Conservation (phyloP, 2,329 filamentous ascomycete genomes). For the Bimuria novae-zelandiae region DNA sequence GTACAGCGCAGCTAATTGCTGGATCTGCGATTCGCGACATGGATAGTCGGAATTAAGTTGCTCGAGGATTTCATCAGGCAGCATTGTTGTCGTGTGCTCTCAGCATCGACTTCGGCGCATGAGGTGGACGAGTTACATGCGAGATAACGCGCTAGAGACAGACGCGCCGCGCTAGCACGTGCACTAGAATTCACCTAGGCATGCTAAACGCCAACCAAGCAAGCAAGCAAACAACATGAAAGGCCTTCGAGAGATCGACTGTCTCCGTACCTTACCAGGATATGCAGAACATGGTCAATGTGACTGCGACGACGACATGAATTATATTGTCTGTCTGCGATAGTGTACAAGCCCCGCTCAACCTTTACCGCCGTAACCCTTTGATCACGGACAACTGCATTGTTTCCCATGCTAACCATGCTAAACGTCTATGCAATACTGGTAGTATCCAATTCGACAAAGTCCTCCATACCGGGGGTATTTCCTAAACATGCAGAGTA, state of each 20-base stretch:
- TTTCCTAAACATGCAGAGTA: slow-evolving; percentile 37
- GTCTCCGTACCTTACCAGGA: too few relatives aligned
- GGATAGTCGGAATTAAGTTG: slow-evolving; percentile 46
- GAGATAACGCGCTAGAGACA: slow-evolving; percentile 8
- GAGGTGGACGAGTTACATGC: background rate
- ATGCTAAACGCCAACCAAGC: background rate
- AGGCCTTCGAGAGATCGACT: too few relatives aligned
- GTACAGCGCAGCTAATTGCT: slow-evolving; percentile 52
- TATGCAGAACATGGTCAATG: too few relatives aligned
- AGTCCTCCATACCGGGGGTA: background rate
- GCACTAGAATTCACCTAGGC: background rate
- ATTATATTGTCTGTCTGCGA: too few relatives aligned
- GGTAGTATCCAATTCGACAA: slow-evolving; percentile 10
- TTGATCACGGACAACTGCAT: too few relatives aligned
- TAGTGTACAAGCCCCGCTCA: too few relatives aligned
- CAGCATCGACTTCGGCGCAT: background rate
- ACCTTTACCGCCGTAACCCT: too few relatives aligned
- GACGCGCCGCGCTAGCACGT: slow-evolving; percentile 14
- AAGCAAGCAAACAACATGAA: background rate
- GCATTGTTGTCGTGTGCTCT: slow-evolving; percentile 30
- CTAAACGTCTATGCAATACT: slow-evolving; percentile 9
- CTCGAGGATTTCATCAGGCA: slow-evolving; percentile 43
- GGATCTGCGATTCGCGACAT: slow-evolving; percentile 54
- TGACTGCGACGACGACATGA: too few relatives aligned
- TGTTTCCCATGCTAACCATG: background rate